Base-by-base conservation (phyloP, 129 eudicot species). In the Centrapalus pauciflorus region DNA sequence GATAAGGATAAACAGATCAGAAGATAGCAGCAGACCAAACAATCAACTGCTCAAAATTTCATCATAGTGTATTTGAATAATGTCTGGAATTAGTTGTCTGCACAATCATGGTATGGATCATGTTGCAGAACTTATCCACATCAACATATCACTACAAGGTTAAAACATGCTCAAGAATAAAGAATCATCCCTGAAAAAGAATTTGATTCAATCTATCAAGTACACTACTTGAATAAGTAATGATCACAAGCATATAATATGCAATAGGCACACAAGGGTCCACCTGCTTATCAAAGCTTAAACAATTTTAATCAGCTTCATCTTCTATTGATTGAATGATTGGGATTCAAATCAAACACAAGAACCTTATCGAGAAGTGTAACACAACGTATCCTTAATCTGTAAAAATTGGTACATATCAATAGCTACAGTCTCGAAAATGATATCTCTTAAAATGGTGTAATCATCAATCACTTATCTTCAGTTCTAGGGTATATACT, bases 401-500 rank as follows among this genome's bases (percentile, higher is more conserved):
- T 61, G 54, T 72, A 72, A 27, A 45, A 48, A 59, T 10, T 34
- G 51, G 19, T 61, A 71, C 75, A 56, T 28, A 56, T 27, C 41
- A 32, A 45, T 43, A 38, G 33, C 67, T 19, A 68, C 37, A 37
- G 38, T 72, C 55, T 72, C 62, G 62, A 63, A 55, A 27, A 26
- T 12, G 55, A 29, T 37, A 26, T 34, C 29, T 28, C 41, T 51
- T 70, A 70, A 64, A 40, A 40, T 41, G 19, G 79, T 66, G 41
- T 74, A 74, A 65, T 64, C 73, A 65, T 64, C 58, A 57, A 43
- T 65, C 55, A 27, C 48, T 71, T 60, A 61, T 29, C 41, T 71
- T 71, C 69, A 23, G 13, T 23, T 74, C 73, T 74, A 65, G 50
- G 72, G 61, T 75, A 67, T 75, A 58, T 75, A 75, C 66, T 75